These are phyloP conservation scores for Darksidea phi DNA, from an alignment of 495 filamentous ascomycete genomes.

Conservation along the genomic window DNA sequence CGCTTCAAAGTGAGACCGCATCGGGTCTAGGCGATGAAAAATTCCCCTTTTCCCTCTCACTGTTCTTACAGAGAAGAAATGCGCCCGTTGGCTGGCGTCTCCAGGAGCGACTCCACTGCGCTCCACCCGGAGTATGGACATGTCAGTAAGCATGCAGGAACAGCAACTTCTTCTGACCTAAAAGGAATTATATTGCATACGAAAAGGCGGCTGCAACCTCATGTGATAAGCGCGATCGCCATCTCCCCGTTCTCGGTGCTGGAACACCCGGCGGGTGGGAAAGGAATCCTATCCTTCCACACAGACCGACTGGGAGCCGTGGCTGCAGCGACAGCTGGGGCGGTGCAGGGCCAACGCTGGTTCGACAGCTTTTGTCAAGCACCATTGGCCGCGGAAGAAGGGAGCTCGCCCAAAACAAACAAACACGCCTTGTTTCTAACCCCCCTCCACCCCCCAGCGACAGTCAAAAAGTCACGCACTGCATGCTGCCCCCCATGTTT, in stretches of 20 bases:
- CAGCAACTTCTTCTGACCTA: background rate
- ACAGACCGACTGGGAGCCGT: too few species aligned
- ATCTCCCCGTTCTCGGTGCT: background rate
- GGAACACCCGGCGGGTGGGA: background rate
- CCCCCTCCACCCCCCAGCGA: too few species aligned
- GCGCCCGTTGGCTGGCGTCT: background rate
- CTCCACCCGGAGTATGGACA: background rate
- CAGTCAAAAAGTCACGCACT: background rate
- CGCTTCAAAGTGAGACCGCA: too few species aligned
- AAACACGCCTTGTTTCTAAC: background rate
- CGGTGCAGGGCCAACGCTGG: background rate
- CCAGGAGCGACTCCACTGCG: background rate
- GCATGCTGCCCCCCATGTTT: background rate
- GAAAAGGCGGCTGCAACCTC: background rate
- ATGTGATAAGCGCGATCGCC: background rate
- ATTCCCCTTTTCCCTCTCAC: too few species aligned
- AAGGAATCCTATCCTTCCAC: background rate
- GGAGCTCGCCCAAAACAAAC: slow-evolving; percentile 3
- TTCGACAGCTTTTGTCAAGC: background rate
- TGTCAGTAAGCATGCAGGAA: background rate
- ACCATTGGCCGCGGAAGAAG: slow-evolving; percentile 21
- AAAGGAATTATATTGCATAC: background rate
- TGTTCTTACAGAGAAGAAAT: too few species aligned
- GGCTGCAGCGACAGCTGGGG: background rate
- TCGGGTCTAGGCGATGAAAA: too few species aligned